Percentiles rank a stretch among this genome's conserved stretches.
phyloP scores from a whole-genome alignment of 192 early-diverging fungal species.

The Lobosporangium transversale region DNA sequence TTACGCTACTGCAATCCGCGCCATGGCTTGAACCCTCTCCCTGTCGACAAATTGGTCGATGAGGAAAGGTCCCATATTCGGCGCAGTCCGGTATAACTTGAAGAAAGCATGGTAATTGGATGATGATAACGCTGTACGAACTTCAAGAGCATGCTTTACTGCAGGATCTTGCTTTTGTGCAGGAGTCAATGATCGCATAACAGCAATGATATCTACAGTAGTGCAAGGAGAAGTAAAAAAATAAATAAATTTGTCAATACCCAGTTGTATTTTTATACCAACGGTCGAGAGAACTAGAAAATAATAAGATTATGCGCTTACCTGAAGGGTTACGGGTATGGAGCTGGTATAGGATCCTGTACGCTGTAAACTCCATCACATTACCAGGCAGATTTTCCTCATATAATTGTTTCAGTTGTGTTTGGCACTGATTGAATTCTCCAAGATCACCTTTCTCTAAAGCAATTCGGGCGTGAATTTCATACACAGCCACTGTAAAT shows the following conservation, averaged over 20 bases:
- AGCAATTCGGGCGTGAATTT: conserved; percentile 94
- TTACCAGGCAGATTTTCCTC: conserved; percentile 73
- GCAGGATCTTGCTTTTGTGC: conserved; percentile 68
- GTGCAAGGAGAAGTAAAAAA: neutral
- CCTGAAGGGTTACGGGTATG: conserved; percentile 88
- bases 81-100: conserved; percentile 75
- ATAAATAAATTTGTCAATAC: too few relatives aligned
- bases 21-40: conserved; percentile 83
- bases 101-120: conserved; percentile 92
- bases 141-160: conserved; percentile 84
- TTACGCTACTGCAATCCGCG: conserved; percentile 81
- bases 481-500: conserved; percentile 95
- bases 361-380: conserved; percentile 92
- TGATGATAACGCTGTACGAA: conserved; percentile 81
- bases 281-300: neutral
- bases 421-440: conserved; percentile 98
- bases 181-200: conserved; percentile 76
- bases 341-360: conserved; percentile 91
- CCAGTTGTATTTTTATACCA: neutral
- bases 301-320: conserved; percentile 24
- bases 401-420: conserved; percentile 92
- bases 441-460: conserved; percentile 96
- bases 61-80: conserved; percentile 89
- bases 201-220: conserved; percentile 81
- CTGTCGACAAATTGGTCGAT: conserved; percentile 94